Conservation (phyloP, 2,329 filamentous ascomycete species). For the Pseudogymnoascus sp. region DNA sequence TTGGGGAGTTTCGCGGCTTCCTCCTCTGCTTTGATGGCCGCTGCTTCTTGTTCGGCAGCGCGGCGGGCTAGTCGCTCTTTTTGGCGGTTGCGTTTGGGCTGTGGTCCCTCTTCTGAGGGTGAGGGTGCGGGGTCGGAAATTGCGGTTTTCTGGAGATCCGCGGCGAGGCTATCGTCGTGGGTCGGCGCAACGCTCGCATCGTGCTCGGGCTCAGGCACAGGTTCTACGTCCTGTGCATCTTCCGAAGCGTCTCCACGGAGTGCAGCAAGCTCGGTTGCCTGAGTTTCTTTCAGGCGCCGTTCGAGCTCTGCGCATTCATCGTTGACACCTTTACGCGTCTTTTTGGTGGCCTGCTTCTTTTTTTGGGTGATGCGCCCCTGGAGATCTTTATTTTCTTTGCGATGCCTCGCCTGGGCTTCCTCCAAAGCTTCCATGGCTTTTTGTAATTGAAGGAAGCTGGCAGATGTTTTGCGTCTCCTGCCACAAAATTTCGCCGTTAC, state of each 20-base stretch:
- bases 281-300: conserved; percentile 54
- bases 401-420: conserved; percentile 67
- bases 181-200: conserved; percentile 12
- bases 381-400: conserved; percentile 81
- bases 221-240: conserved; percentile 10
- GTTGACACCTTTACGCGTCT: conserved; percentile 65
- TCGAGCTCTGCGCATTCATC: conserved; percentile 68
- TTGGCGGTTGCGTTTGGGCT: conserved; percentile 69
- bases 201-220: neutral
- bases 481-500: neutral
- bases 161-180: conserved; percentile 15
- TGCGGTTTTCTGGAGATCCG: conserved; percentile 18
- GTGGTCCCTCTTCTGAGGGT: conserved; percentile 16
- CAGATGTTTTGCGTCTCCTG: neutral
- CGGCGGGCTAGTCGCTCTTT: conserved; percentile 86
- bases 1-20: conserved; percentile 71
- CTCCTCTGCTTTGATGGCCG: conserved; percentile 55
- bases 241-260: conserved; percentile 27
- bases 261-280: conserved; percentile 49
- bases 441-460: neutral
- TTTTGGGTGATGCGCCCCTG: conserved; percentile 82
- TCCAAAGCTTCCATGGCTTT: conserved; percentile 52
- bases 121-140: conserved; percentile 20
- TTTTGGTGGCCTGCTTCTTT: conserved; percentile 94
- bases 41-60: conserved; percentile 72